Percentiles rank a stretch among this genome's conserved stretches.
Conservation (phyloP, 1,139 yeast species). For the Kodamaea suecica region DNA sequence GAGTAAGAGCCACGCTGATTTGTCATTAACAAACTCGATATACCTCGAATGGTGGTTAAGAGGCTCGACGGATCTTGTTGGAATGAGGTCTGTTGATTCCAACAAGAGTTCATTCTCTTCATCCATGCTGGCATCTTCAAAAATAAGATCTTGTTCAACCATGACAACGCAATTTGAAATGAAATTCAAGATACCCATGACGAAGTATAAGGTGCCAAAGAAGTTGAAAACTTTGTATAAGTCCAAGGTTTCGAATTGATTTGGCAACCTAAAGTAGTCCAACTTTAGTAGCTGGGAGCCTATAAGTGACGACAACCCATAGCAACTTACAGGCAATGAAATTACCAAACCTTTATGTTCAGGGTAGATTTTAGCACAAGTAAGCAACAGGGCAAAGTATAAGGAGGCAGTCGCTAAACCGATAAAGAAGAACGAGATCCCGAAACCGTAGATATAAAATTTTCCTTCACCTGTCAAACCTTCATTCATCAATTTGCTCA, state of each 20-base stretch:
- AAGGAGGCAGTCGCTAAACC: conserved; percentile 83
- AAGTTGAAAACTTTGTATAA: conserved; percentile 54
- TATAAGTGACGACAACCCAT: conserved; percentile 74
- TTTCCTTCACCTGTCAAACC: neutral
- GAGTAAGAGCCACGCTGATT: conserved; percentile 63
- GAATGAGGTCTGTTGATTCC: conserved; percentile 11
- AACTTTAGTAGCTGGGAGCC: conserved; percentile 55
- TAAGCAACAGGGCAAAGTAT: conserved; percentile 71
- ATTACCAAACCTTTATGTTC: conserved; percentile 74
- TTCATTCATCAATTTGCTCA: conserved; percentile 1
- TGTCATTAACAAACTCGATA: conserved; percentile 53
- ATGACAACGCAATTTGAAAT: conserved; percentile 61
- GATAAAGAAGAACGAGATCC: conserved; percentile 46
- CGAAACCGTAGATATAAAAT: conserved; percentile 22
- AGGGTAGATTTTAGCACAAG: conserved; percentile 83
- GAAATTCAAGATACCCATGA: conserved; percentile 59
- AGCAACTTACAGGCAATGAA: conserved; percentile 82
- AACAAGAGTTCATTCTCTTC: conserved; percentile 27
- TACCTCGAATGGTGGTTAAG: conserved; percentile 49
- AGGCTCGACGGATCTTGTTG: conserved; percentile 36
- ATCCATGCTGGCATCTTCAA: conserved; percentile 21
- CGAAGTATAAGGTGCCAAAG: conserved; percentile 55
- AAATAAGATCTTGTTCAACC: conserved; percentile 53
- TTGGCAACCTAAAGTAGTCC: conserved; percentile 30
- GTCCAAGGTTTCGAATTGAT: conserved; percentile 32